These are phyloP conservation scores for Pythium guiyangense DNA, from an alignment of 352 stramenopile genomes.

Conservation along the genomic window DNA sequence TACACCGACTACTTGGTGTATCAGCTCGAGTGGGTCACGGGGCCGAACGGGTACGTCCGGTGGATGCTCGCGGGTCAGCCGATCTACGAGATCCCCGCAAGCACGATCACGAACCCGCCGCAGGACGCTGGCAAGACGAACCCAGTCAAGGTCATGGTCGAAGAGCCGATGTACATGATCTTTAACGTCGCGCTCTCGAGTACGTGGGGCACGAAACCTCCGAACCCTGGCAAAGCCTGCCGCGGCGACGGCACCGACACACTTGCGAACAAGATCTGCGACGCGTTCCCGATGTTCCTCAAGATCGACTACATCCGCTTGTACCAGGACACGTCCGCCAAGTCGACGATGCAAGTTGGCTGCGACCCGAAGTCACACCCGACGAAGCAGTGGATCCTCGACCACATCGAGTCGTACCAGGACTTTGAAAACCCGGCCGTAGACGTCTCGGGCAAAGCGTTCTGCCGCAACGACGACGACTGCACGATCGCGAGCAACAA, in stretches of 20 bases:
- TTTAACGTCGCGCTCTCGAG: conserved; percentile 94
- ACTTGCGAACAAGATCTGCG: conserved; percentile 49
- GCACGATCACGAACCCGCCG: conserved; percentile 34
- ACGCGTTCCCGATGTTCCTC: too few relatives aligned
- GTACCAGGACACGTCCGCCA: too few relatives aligned
- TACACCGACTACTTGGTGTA: too few relatives aligned
- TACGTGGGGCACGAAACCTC: conserved; percentile 79
- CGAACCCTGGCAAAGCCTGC: conserved; percentile 58
- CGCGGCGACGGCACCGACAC: conserved; percentile 39
- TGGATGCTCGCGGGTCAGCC: too few relatives aligned
- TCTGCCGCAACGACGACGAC: too few relatives aligned
- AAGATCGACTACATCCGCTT: too few relatives aligned
- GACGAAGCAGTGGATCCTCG: conserved; percentile 68
- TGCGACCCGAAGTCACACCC: conserved; percentile 65
- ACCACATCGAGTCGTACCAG: conserved; percentile 72
- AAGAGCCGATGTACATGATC: conserved; percentile 94
- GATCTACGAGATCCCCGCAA: too few relatives aligned
- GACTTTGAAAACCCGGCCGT: conserved; percentile 73
- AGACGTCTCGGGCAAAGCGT: too few relatives aligned
- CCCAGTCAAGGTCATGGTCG: conserved; percentile 89
- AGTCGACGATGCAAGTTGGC: too few relatives aligned
- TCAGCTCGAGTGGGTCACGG: too few relatives aligned
- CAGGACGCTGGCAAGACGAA: conserved; percentile 48
- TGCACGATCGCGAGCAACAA: too few relatives aligned
- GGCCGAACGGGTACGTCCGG: too few relatives aligned